These are phyloP conservation scores for Dimocarpus longan DNA, from an alignment of 345 rosid genomes.

Conservation along the genomic window DNA sequence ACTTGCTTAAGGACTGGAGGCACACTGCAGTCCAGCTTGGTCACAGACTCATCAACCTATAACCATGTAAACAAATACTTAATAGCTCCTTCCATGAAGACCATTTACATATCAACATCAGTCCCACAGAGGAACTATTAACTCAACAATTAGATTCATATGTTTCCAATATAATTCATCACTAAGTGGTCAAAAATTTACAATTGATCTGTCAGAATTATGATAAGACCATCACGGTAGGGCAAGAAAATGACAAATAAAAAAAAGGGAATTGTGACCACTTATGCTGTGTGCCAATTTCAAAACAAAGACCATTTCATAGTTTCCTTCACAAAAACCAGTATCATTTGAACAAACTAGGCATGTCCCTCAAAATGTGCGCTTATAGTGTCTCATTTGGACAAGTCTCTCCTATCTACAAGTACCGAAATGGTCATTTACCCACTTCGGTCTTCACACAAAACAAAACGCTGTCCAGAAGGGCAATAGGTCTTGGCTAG, in stretches of 20 bases:
- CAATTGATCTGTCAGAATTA: background rate
- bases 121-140: background rate
- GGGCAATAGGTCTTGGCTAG: too few species aligned
- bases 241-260: background rate
- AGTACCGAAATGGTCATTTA: background rate
- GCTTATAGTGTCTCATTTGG: background rate
- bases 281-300: background rate
- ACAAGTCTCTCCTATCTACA: background rate
- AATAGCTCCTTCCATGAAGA: background rate
- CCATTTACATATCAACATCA: background rate
- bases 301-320: background rate
- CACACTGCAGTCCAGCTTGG: conserved; percentile 59
- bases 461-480: too few species aligned
- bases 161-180: background rate
- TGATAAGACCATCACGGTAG: background rate
- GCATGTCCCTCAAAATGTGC: background rate
- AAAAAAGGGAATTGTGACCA: background rate
- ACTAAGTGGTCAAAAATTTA: background rate
- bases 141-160: background rate
- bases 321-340: background rate
- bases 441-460: too few species aligned
- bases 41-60: conserved; percentile 79
- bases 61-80: background rate
- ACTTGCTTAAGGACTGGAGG: conserved; percentile 76
- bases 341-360: background rate